Evolutionary conservation across 2,329 filamentous ascomycete species (phyloP).

Genomic region (Hymenoscyphus fructigenus): DNA sequence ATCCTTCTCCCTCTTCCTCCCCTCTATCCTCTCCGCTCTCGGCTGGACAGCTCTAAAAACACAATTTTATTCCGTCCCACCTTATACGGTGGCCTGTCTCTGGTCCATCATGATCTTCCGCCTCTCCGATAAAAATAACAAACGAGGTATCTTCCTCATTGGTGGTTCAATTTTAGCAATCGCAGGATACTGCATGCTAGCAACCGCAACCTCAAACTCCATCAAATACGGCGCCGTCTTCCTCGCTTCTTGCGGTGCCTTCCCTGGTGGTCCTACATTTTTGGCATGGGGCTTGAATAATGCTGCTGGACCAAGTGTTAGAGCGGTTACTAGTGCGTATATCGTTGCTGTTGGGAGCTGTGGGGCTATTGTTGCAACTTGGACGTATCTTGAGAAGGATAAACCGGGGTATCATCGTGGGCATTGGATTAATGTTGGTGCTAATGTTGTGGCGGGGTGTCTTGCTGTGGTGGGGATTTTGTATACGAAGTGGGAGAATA

Average conservation of each 20-base stretch:
- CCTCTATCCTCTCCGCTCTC: slow-evolving; percentile 18
- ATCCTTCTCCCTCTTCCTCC: slow-evolving; percentile 53
- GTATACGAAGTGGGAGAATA: slow-evolving; percentile 48
- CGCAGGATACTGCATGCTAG: slow-evolving; percentile 40
- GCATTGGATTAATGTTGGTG: slow-evolving; percentile 45
- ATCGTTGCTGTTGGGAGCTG: slow-evolving; percentile 42
- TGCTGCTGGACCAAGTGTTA: slow-evolving; percentile 44
- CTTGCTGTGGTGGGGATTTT: slow-evolving; percentile 40
- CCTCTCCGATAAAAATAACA: slow-evolving; percentile 52
- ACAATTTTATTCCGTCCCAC: slow-evolving; percentile 46
- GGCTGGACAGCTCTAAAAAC: slow-evolving; percentile 42
- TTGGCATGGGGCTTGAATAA: slow-evolving; percentile 49
- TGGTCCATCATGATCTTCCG: slow-evolving; percentile 48
- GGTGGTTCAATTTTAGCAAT: slow-evolving; percentile 20
- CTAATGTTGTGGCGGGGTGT: slow-evolving; percentile 39
- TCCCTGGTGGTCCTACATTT: slow-evolving; percentile 47
- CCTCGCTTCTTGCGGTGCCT: slow-evolving; percentile 44
- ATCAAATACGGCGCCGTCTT: slow-evolving; percentile 45
- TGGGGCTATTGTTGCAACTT: slow-evolving; percentile 47
- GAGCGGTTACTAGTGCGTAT: slow-evolving; percentile 34
- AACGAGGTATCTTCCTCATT: slow-evolving; percentile 51
- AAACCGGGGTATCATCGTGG: slow-evolving; percentile 37
- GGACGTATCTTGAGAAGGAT: slow-evolving; percentile 43
- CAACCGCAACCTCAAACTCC: slow-evolving; percentile 34
- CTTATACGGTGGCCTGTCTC: slow-evolving; percentile 63